A percentile compares a stretch with the other conserved stretches of the same genome.
phyloP scores from a whole-genome alignment of 2,329 filamentous ascomycete genomes.

The Cladosporium sp. region DNA sequence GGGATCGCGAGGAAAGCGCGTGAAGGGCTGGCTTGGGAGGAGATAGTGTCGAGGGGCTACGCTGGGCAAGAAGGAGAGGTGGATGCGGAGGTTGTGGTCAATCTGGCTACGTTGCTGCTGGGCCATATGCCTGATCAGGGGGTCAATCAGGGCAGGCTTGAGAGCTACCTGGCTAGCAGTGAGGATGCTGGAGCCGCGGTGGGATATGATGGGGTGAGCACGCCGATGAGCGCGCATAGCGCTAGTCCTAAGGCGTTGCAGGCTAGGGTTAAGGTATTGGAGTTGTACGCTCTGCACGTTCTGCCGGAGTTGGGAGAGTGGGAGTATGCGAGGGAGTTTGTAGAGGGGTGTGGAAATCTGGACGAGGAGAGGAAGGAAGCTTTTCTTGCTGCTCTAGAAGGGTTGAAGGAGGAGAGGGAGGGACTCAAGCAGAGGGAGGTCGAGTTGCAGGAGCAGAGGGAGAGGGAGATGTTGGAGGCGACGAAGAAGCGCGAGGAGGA shows the following conservation, averaged over 20 bases:
- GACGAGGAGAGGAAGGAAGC: constrained; percentile 55
- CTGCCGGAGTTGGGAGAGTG: constrained; percentile 92
- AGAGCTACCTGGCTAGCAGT: constrained; percentile 77
- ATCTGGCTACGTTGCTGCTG: constrained; percentile 83
- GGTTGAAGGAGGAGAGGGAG: constrained; percentile 56
- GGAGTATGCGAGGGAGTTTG: constrained; percentile 92
- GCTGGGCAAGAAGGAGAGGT: constrained; percentile 84
- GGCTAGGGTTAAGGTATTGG: constrained; percentile 83
- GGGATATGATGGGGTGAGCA: constrained; percentile 39
- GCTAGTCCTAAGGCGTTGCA: constrained; percentile 33
- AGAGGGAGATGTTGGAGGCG: constrained; percentile 41
- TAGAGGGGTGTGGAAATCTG: constrained; percentile 76
- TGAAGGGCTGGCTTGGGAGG: constrained; percentile 91
- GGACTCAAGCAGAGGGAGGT: constrained; percentile 60
- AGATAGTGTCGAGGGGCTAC: constrained; percentile 83
- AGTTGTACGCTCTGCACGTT: constrained; percentile 92
- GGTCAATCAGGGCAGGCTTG: constrained; percentile 80
- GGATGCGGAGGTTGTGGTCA: constrained; percentile 90
- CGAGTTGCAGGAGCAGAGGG: constrained; percentile 56
- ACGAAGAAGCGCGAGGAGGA: constrained; percentile 35
- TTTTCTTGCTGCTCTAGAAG: constrained; percentile 35
- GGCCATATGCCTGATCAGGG: constrained; percentile 83
- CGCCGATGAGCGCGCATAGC: constrained; percentile 52
- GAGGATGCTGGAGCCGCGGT: constrained; percentile 42
- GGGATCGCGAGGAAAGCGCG: constrained; percentile 76